Evolutionary conservation across 441 rosid genomes (phyloP), one percentile per base, ranked within the genome.

Genomic region (Adansonia rubrostipa): DNA sequence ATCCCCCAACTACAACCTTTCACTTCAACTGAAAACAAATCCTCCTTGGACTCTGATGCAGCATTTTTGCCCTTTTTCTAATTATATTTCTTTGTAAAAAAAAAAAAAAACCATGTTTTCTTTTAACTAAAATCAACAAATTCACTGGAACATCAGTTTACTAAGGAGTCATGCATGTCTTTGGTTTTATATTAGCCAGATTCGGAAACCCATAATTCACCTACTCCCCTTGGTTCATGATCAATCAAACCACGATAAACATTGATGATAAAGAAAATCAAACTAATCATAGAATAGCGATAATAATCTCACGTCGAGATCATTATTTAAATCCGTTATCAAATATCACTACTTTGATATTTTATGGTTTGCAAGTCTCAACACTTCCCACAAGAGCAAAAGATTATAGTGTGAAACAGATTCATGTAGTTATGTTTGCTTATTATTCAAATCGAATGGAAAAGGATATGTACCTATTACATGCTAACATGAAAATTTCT

Each of bases 1-100:
- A 77, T 82, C 47, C 79, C 56, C 57, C 85, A 80, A 73, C 81
- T 14, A 81, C 9, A 80, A 81, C 66, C 20, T 5, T 22, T 61
- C 61, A 54, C 66, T 44, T 78, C 78, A 45, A 65, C 19, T 7
- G 2, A 24, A 11, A 19, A 44, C 0, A 1, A 4, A 22, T 68
- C 24, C 60, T 33, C 3, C 8, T 15, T 51, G 0, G 0, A 1
- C 44, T 20, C 33, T 28, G 73, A 11, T 36, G 54, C 68, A 44
- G 40, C 66, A 24, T 24, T 57, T 20, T 20, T 44, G 22, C 7
- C 0, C 0, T 0, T 36, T 28, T 5, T 33, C 10, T 13, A 9
- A 28, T 63, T 63, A 1, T 1, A 6, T 64, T 64, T 36, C 20
- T 33, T 40, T 64, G 3, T 6, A 3, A 22, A 22, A 60, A 20